A percentile compares a stretch with the other conserved stretches of the same genome.
These are phyloP conservation scores for Suillus spraguei DNA, from an alignment of 768 basidiomycete genomes.

Conservation along the genomic window DNA sequence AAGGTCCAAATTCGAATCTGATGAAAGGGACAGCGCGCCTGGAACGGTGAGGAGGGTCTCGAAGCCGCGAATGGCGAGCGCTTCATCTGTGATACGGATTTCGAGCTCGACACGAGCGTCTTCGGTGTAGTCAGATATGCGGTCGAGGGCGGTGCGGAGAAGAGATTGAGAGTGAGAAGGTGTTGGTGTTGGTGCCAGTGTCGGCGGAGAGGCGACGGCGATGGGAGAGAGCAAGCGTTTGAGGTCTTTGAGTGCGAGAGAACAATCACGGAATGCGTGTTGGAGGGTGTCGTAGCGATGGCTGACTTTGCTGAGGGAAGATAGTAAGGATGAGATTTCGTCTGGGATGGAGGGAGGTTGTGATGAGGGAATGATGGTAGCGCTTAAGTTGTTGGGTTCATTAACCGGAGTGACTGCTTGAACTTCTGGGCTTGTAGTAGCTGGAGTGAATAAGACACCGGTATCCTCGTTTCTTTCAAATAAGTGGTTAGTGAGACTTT, in stretches of 20 bases:
- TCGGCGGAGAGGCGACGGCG: conserved; percentile 1
- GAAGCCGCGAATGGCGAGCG: conserved; percentile 63
- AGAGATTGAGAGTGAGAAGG: conserved; percentile 24
- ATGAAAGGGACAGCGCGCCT: conserved; percentile 38
- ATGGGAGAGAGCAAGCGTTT: conserved; percentile 30
- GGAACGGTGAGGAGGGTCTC: conserved; percentile 66
- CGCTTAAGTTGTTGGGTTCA: neutral
- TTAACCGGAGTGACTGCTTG: neutral
- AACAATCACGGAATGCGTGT: conserved; percentile 68
- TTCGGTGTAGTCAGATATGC: conserved; percentile 75
- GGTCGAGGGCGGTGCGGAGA: conserved; percentile 54
- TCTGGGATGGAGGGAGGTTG: neutral
- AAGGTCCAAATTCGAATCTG: conserved; percentile 15
- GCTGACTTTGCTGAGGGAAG: conserved; percentile 44
- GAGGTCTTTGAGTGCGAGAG: conserved; percentile 63
- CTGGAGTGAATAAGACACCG: neutral
- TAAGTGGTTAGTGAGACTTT: neutral
- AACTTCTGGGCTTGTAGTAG: neutral
- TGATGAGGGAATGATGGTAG: neutral
- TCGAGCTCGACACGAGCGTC: conserved; percentile 84
- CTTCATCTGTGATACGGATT: conserved; percentile 75
- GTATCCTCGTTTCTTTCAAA: neutral
- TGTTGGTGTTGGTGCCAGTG: neutral
- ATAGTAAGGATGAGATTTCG: conserved; percentile 42
- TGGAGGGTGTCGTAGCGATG: conserved; percentile 65